These are phyloP conservation scores for Patellifolia procumbens DNA, from an alignment of 179 eudicot genomes.

Conservation along the genomic window DNA sequence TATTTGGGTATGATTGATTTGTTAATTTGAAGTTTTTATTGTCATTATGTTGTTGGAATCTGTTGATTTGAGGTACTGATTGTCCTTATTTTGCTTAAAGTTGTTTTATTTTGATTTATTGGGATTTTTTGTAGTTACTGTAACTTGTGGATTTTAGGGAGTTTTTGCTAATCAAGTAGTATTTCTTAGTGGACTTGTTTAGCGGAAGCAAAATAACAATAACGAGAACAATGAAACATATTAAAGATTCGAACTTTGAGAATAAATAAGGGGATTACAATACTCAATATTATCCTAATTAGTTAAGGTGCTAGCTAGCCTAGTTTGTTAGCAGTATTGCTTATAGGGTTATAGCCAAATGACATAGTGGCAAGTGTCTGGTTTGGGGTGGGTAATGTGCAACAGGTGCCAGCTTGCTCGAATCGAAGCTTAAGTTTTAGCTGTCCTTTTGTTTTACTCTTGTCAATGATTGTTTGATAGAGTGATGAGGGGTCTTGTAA, in stretches of 20 bases:
- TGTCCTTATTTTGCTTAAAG: neutral
- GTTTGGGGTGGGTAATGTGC: neutral
- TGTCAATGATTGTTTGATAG: neutral
- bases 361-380: neutral
- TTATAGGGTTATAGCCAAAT: too few relatives aligned
- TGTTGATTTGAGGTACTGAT: conserved; percentile 5
- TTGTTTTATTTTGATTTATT: neutral
- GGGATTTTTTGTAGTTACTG: too few relatives aligned
- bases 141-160: neutral
- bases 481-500: neutral
- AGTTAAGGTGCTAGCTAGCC: neutral
- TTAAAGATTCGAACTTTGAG: too few relatives aligned
- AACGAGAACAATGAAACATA: too few relatives aligned
- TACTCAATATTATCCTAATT: too few relatives aligned
- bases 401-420: neutral
- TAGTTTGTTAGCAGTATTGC: neutral
- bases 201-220: too few relatives aligned
- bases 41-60: conserved; percentile 15
- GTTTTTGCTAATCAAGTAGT: conserved; percentile 14
- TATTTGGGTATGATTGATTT: conserved; percentile 4
- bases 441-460: neutral
- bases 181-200: too few relatives aligned
- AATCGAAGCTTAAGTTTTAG: neutral
- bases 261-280: too few relatives aligned
- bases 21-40: neutral